A percentile compares a stretch with the other conserved stretches of the same genome.
Conservation (phyloP, 345 rosid genomes). For the Lepidium aucheri region DNA sequence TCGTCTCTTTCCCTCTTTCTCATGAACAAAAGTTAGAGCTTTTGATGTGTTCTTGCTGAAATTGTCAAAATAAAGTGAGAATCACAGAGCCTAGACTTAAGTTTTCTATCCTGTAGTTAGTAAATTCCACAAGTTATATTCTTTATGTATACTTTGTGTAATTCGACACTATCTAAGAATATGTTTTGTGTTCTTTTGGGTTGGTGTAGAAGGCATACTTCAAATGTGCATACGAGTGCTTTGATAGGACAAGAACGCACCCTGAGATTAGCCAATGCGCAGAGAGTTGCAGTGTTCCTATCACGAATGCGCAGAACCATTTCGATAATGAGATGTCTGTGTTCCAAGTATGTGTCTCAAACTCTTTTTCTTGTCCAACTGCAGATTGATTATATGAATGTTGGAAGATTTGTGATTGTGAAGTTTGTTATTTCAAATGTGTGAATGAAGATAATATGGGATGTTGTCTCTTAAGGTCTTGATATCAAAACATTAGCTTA, state of each 20-base stretch:
- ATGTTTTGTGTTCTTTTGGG: background rate
- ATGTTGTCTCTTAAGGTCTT: background rate
- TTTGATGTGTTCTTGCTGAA: background rate
- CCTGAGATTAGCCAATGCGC: conserved; percentile 72
- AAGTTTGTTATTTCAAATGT: background rate
- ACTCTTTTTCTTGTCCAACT: background rate
- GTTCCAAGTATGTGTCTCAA: conserved; percentile 49
- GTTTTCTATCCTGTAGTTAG: too few relatives aligned
- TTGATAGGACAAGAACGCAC: conserved; percentile 66
- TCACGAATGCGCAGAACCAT: conserved; percentile 60
- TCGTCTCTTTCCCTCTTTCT: background rate
- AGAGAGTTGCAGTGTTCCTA: conserved; percentile 72
- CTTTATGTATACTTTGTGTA: background rate
- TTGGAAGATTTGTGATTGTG: background rate
- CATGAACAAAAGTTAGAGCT: background rate
- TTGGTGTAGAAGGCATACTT: conserved; percentile 74
- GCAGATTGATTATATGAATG: background rate
- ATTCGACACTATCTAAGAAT: background rate
- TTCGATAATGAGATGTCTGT: conserved; percentile 76
- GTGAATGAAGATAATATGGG: background rate
- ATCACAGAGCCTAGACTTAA: background rate
- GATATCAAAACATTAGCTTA: too few relatives aligned
- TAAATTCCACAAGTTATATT: background rate
- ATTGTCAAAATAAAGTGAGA: background rate
- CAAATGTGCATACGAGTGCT: conserved; percentile 91